Evolutionary conservation across 106 monocot species (phyloP).

Genomic region (Triglochin maritima): DNA sequence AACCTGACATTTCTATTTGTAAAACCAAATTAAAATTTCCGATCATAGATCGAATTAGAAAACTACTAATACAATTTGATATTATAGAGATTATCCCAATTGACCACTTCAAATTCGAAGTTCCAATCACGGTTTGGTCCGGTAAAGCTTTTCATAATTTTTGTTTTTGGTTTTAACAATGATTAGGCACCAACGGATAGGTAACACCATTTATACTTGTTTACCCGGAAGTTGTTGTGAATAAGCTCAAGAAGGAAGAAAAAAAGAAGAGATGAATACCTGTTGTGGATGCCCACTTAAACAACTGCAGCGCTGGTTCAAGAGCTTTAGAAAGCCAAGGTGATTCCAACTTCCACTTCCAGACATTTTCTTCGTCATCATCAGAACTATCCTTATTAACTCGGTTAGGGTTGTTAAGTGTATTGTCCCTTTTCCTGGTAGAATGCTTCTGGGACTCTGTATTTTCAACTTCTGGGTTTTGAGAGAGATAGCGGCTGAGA

Average conservation of each 20-base stretch:
- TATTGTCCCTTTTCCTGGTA: slow-evolving; percentile 2
- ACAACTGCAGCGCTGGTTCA: slow-evolving; percentile 64
- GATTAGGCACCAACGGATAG: too few relatives aligned
- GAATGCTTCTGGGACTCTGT: neutral
- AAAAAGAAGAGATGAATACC: slow-evolving; percentile 18
- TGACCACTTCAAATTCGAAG: too few relatives aligned
- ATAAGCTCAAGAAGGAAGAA: neutral
- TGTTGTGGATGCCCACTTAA: slow-evolving; percentile 53
- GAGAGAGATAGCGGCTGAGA: slow-evolving; percentile 26
- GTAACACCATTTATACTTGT: neutral
- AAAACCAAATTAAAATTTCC: neutral
- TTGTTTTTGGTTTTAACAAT: too few relatives aligned
- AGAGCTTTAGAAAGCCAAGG: slow-evolving; percentile 76
- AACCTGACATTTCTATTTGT: neutral
- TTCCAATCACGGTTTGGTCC: too few relatives aligned
- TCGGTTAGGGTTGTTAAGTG: neutral
- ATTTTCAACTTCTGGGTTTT: slow-evolving; percentile 4
- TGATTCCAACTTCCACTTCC: slow-evolving; percentile 61
- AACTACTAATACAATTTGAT: too few relatives aligned
- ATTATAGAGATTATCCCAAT: too few relatives aligned
- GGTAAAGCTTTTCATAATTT: too few relatives aligned
- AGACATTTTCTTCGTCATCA: slow-evolving; percentile 26
- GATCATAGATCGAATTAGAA: neutral
- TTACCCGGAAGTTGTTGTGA: neutral
- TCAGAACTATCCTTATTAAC: slow-evolving; percentile 20